Conservation (phyloP, 306 rosid species). For the Pyrus communis region DNA sequence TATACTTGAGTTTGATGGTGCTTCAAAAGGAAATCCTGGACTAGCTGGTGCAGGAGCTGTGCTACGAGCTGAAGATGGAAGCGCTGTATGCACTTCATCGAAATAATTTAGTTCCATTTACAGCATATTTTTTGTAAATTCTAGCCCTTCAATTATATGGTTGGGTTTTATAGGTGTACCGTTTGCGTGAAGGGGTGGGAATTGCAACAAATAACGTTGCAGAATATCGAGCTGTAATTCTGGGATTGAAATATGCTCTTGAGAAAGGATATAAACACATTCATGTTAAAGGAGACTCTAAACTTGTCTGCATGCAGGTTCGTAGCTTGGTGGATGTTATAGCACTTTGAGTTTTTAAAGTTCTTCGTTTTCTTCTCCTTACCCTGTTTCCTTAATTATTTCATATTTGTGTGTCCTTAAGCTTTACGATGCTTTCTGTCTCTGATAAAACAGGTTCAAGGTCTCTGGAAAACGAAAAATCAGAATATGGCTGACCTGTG, state of each 20-base stretch:
- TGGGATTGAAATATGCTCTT: slow-evolving; percentile 66
- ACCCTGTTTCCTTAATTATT: not conserved
- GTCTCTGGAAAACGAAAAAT: slow-evolving; percentile 62
- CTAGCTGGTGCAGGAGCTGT: slow-evolving; percentile 88
- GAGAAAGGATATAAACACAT: slow-evolving; percentile 56
- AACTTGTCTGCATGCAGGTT: slow-evolving; percentile 91
- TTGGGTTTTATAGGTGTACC: slow-evolving; percentile 44
- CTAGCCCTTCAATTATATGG: not conserved
- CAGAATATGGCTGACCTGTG: slow-evolving; percentile 58
- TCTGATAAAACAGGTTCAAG: slow-evolving; percentile 47
- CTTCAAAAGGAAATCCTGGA: slow-evolving; percentile 96
- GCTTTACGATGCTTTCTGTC: not conserved
- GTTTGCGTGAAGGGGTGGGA: slow-evolving; percentile 75
- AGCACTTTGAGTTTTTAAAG: not conserved
- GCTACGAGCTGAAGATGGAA: slow-evolving; percentile 67
- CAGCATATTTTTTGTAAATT: not conserved
- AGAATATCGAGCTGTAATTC: slow-evolving; percentile 67
- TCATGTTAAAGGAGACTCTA: slow-evolving; percentile 58
- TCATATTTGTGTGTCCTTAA: not conserved
- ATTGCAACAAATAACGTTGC: slow-evolving; percentile 60
- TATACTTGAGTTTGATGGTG: slow-evolving; percentile 72
- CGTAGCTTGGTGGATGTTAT: slow-evolving; percentile 51
- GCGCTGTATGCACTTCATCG: slow-evolving; percentile 39
- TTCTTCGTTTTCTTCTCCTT: not conserved
- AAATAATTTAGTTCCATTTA: not conserved